A percentile compares a stretch with the other conserved stretches of the same genome.
Evolutionary conservation across 345 rosid species (phyloP).

Genomic region (Lepidium didymum): DNA sequence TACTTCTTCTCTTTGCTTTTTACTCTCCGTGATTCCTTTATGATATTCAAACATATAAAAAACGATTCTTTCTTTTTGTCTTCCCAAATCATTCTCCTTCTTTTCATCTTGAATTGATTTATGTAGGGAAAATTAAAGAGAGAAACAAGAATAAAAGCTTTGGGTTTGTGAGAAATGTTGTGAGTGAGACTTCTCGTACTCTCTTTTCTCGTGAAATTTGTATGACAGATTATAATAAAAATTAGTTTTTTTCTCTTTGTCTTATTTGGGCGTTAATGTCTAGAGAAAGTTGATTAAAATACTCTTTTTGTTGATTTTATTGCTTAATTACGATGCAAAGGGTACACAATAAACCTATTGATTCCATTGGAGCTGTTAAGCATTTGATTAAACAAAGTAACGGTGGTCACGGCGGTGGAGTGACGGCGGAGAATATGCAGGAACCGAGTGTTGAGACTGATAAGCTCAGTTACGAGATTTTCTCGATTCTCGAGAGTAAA

Average conservation of each 20-base stretch:
- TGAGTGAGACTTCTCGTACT: conserved; percentile 8
- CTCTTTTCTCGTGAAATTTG: conserved; percentile 24
- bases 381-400: background rate
- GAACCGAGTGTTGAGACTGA: conserved; percentile 96
- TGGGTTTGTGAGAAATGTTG: background rate
- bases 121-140: conserved; percentile 19
- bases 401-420: background rate
- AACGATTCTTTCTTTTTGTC: background rate
- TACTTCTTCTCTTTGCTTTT: background rate
- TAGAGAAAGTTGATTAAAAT: conserved; percentile 13
- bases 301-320: background rate
- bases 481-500: conserved; percentile 88
- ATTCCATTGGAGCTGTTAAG: background rate
- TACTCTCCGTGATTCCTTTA: background rate
- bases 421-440: conserved; percentile 59
- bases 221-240: background rate
- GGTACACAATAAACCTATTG: conserved; percentile 10
- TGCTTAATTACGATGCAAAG: conserved; percentile 19
- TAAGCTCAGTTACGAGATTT: conserved; percentile 93
- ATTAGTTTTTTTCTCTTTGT: background rate
- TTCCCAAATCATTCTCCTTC: background rate
- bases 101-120: conserved; percentile 1
- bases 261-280: conserved; percentile 28
- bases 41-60: background rate
- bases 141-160: conserved; percentile 7